These are phyloP conservation scores for Coffea humblotiana DNA, from an alignment of 305 asterid species.

Conservation along the genomic window DNA sequence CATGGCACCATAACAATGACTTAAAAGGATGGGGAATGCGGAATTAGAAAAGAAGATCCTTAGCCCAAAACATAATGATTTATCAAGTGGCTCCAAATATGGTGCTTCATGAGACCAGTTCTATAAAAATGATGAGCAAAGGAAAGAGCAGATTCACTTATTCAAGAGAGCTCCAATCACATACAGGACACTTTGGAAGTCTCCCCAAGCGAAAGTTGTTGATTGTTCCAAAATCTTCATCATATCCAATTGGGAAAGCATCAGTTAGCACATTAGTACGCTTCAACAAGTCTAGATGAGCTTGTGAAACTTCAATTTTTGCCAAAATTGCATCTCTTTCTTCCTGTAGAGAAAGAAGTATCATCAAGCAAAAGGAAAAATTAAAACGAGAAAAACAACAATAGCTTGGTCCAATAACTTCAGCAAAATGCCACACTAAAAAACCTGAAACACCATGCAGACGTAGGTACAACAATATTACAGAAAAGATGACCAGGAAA, in stretches of 20 bases:
- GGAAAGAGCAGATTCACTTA: neutral
- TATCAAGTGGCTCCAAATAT: neutral
- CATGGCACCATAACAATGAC: neutral
- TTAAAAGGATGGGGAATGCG: neutral
- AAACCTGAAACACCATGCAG: neutral
- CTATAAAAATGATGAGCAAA: neutral
- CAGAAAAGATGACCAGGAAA: slow-evolving; percentile 5
- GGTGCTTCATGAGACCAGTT: neutral
- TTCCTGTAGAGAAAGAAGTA: slow-evolving; percentile 50
- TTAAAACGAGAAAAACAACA: neutral
- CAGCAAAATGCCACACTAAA: neutral
- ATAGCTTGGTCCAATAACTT: neutral
- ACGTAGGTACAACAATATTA: neutral
- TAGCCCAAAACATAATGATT: neutral
- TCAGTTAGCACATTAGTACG: slow-evolving; percentile 86
- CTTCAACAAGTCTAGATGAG: slow-evolving; percentile 88
- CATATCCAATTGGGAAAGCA: slow-evolving; percentile 94
- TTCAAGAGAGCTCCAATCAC: slow-evolving; percentile 4
- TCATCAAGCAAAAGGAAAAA: slow-evolving; percentile 7
- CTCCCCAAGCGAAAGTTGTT: slow-evolving; percentile 97
- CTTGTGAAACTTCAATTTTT: slow-evolving; percentile 95
- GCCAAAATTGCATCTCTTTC: slow-evolving; percentile 91
- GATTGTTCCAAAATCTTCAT: slow-evolving; percentile 97
- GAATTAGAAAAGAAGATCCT: neutral
- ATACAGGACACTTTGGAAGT: slow-evolving; percentile 92